These are phyloP conservation scores for Claviceps arundinis DNA, from an alignment of 2,329 filamentous ascomycete genomes.

Conservation along the genomic window DNA sequence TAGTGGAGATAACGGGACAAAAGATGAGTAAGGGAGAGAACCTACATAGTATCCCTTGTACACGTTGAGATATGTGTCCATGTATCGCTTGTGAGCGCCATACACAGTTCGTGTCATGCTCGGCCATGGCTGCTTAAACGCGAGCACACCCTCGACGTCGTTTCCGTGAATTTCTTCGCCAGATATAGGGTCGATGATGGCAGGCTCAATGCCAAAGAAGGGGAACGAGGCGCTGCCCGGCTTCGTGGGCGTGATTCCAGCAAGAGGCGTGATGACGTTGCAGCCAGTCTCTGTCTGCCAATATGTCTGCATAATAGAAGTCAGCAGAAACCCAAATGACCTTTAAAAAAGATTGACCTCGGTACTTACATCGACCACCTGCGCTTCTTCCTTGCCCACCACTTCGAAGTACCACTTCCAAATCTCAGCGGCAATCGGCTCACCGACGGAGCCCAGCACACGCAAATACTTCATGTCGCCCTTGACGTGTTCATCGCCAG, in stretches of 20 bases:
- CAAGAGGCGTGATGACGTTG: constrained; percentile 86
- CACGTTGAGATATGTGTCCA: constrained; percentile 96
- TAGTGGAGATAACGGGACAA: not conserved
- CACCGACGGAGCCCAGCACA: constrained; percentile 86
- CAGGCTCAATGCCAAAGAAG: constrained; percentile 96
- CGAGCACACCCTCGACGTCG: constrained; percentile 91
- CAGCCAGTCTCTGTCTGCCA: constrained; percentile 99
- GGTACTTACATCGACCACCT: constrained; percentile 74
- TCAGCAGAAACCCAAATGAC: too few relatives aligned
- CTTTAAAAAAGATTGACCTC: too few relatives aligned
- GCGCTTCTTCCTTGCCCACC: constrained; percentile 84
- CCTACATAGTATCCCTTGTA: constrained; percentile 96
- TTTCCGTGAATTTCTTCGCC: constrained; percentile 90
- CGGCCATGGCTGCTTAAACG: constrained; percentile 96
- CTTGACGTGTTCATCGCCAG: constrained; percentile 84
- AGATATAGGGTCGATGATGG: constrained; percentile 91
- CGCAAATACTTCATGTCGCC: constrained; percentile 79
- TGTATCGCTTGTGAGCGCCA: constrained; percentile 94
- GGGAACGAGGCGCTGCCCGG: constrained; percentile 90
- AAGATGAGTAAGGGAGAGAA: constrained; percentile 9
- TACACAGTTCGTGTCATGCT: constrained; percentile 98
- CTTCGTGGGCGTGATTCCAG: constrained; percentile 89
- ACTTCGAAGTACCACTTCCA: constrained; percentile 99
- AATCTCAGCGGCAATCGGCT: constrained; percentile 93
- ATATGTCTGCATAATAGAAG: constrained; percentile 56